phyloP scores from a whole-genome alignment of 2,329 filamentous ascomycete genomes.

The Penicillium occitanis region DNA sequence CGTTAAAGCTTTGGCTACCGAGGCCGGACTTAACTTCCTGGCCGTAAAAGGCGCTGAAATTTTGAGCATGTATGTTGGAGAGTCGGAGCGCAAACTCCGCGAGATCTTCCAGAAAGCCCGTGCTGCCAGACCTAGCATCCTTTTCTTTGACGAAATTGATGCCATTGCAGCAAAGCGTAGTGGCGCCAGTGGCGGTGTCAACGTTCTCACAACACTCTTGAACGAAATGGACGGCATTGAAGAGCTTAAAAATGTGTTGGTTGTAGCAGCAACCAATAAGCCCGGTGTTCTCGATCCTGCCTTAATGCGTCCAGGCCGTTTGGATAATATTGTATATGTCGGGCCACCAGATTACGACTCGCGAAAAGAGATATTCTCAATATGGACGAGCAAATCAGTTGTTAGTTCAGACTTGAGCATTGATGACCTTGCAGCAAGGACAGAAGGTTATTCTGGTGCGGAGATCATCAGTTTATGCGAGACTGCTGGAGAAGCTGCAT shows the following conservation, averaged over 20 bases:
- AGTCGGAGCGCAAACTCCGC: conserved; percentile 82
- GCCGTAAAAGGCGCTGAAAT: conserved; percentile 91
- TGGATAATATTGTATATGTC: conserved; percentile 83
- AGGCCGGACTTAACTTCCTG: conserved; percentile 89
- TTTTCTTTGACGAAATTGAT: conserved; percentile 97
- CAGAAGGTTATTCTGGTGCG: conserved; percentile 80
- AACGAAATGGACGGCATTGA: conserved; percentile 98
- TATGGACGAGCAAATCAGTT: conserved; percentile 63
- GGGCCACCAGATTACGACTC: conserved; percentile 73
- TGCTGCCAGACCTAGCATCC: conserved; percentile 83
- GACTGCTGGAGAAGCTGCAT: conserved; percentile 51
- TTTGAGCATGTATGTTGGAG: conserved; percentile 95
- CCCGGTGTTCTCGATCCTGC: conserved; percentile 84
- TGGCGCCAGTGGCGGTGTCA: conserved; percentile 58
- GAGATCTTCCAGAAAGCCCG: conserved; percentile 83
- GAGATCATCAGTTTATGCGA: conserved; percentile 68
- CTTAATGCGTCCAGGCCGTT: conserved; percentile 78
- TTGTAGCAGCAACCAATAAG: conserved; percentile 88
- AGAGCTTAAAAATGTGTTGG: conserved; percentile 74
- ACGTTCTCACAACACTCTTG: conserved; percentile 83
- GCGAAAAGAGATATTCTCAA: conserved; percentile 71
- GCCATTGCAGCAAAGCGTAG: conserved; percentile 67
- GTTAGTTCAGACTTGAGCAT: conserved; percentile 66
- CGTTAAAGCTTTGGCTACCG: conserved; percentile 86
- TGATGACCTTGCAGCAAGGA: conserved; percentile 59